Conservation (phyloP, 345 rosid genomes). For the Isatis tinctoria region DNA sequence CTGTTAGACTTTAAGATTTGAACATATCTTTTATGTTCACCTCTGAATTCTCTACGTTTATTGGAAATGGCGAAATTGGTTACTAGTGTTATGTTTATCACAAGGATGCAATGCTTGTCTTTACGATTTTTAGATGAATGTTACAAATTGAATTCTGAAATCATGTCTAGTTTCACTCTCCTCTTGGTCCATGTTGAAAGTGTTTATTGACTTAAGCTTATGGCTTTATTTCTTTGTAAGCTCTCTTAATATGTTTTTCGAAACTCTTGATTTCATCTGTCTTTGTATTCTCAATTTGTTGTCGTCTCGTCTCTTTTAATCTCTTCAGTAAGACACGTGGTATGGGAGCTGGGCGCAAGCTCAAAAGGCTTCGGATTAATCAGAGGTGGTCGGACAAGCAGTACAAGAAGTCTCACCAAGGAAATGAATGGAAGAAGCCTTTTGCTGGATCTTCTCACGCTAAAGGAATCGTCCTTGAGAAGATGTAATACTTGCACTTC, state of each 20-base stretch:
- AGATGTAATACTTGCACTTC: conserved; percentile 35
- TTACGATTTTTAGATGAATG: neutral
- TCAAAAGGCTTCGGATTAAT: conserved; percentile 63
- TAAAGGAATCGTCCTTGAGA: conserved; percentile 65
- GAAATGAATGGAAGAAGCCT: conserved; percentile 89
- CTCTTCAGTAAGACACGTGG: conserved; percentile 51
- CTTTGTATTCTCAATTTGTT: neutral
- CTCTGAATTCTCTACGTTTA: neutral
- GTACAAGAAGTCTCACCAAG: conserved; percentile 80
- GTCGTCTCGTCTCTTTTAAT: neutral
- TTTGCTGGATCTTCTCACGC: conserved; percentile 68
- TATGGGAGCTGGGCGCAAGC: conserved; percentile 75
- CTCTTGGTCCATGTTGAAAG: neutral
- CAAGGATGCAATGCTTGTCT: neutral
- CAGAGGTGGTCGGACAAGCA: conserved; percentile 96
- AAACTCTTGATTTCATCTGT: neutral
- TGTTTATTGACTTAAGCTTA: neutral
- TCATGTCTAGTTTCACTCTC: neutral
- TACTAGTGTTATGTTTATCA: neutral
- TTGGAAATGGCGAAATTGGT: neutral
- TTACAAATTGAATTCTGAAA: neutral
- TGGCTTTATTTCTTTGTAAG: neutral
- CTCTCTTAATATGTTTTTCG: neutral
- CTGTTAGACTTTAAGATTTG: neutral
- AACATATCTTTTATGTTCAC: neutral